Conservation (phyloP, 139 green algal genomes). For the Nannochloris sp. region DNA sequence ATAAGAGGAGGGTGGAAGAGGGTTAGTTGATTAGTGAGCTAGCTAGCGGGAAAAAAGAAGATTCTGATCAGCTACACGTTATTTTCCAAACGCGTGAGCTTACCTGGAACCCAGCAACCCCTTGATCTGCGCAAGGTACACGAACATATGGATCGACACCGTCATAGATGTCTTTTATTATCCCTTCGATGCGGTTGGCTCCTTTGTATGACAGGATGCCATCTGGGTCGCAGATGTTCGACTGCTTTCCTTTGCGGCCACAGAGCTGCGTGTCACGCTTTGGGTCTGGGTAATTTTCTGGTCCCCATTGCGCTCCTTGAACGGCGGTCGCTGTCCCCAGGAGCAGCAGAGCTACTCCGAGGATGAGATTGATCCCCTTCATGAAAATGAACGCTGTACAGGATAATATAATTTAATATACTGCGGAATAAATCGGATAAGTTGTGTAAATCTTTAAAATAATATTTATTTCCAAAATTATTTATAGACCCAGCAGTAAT, state of each 20-base stretch:
- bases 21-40: neutral
- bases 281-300: slow-evolving; percentile 25
- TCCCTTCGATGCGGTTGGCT: slow-evolving; percentile 37
- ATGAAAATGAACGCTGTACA: no score
- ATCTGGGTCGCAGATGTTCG: slow-evolving; percentile 52
- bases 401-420: no score
- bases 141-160: slow-evolving; percentile 31
- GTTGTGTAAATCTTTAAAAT: neutral
- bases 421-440: no score
- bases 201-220: slow-evolving; percentile 19
- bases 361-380: no score
- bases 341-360: neutral
- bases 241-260: slow-evolving; percentile 5
- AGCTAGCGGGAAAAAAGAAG: neutral
- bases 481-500: neutral
- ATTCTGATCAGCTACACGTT: neutral
- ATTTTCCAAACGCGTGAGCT: neutral
- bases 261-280: slow-evolving; percentile 3
- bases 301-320: neutral
- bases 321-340: neutral
- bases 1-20: neutral
- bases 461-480: neutral
- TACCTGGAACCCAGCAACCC: slow-evolving; percentile 34
- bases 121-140: slow-evolving; percentile 3
- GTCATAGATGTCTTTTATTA: slow-evolving; percentile 35